A percentile compares a stretch with the other conserved stretches of the same genome.
These are phyloP conservation scores for Aspergillus sclerotialis DNA, from an alignment of 2,329 filamentous ascomycete genomes.

Conservation along the genomic window DNA sequence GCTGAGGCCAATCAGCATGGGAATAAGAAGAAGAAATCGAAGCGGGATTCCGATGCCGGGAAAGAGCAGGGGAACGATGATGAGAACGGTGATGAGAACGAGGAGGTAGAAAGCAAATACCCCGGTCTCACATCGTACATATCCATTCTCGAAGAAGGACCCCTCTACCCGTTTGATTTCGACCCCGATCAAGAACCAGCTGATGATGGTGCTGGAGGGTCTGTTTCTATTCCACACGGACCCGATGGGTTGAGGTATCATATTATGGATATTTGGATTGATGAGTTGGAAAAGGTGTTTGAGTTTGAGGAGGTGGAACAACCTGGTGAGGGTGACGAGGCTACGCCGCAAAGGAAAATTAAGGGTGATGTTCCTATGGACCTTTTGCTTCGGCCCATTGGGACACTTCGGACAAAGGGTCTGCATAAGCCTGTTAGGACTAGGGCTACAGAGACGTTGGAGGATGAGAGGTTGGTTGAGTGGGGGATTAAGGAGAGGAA, in stretches of 20 bases:
- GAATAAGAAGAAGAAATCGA: conserved; percentile 15
- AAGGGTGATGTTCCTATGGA: conserved; percentile 33
- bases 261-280: conserved; percentile 82
- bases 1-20: conserved; percentile 7
- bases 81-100: conserved; percentile 13
- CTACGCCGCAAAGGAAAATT: conserved; percentile 21
- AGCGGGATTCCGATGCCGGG: conserved; percentile 1
- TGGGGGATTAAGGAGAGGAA: conserved; percentile 43
- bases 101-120: conserved; percentile 19
- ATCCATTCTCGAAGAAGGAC: conserved; percentile 33
- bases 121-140: conserved; percentile 31
- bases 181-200: conserved; percentile 21
- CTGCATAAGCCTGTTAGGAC: conserved; percentile 65
- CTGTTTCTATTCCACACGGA: conserved; percentile 47
- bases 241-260: conserved; percentile 83
- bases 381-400: conserved; percentile 38
- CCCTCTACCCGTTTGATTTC: conserved; percentile 34
- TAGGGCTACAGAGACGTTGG: conserved; percentile 62
- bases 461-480: conserved; percentile 66
- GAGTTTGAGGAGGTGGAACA: conserved; percentile 37
- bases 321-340: conserved; percentile 19
- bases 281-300: conserved; percentile 72
- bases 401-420: conserved; percentile 42
- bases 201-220: conserved; percentile 20
- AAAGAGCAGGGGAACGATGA: neutral